Evolutionary conservation across 1,139 yeast species (phyloP), one percentile per base, ranked within the genome.

Genomic region (Kazachstania sp.): DNA sequence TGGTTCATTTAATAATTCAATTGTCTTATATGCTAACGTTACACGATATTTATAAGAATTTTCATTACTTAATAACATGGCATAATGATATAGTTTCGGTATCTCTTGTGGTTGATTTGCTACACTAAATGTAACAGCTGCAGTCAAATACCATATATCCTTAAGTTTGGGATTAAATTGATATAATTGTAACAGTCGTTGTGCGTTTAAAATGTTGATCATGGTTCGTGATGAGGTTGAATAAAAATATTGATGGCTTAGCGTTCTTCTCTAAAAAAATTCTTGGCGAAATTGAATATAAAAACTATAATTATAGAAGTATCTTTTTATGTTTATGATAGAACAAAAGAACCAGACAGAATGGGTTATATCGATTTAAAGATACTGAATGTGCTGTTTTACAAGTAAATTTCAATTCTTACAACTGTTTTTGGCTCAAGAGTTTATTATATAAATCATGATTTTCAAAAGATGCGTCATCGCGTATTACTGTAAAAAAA

Each of bases 91-190:
- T 9, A 88, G 64, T 47, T 72, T 72, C 3, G 95, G 92, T 38
- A 88, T 78, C 54, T 86, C 95, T 45, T 81, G 78, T 0, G 96
- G 95, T 51, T 75, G 78, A 60, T 88, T 88, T 59, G 92, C 81
- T 11, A 83, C 92, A 2, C 92, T 79, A 49, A 88, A 74, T 20
- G 95, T 78, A 0, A 94, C 86, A 15, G 95, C 86, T 0, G 95
- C 92, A 18, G 87, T 70, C 42, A 73, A 70, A 60, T 81, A 86
- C 96, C 97, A 88, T 29, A 77, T 63, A 57, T 66, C 51, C 66
- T 77, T 57, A 62, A 84, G 63, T 61, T 72, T 67, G 51, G 86
- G 68, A 45, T 61, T 61, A 71, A 82, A 69, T 5, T 68, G 58
- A 1, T 79, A 67, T 36, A 87, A 66, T 49, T 72, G 72, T 0